Evolutionary conservation across 495 filamentous ascomycete species (phyloP).

Genomic region (Durotheca rogersii): DNA sequence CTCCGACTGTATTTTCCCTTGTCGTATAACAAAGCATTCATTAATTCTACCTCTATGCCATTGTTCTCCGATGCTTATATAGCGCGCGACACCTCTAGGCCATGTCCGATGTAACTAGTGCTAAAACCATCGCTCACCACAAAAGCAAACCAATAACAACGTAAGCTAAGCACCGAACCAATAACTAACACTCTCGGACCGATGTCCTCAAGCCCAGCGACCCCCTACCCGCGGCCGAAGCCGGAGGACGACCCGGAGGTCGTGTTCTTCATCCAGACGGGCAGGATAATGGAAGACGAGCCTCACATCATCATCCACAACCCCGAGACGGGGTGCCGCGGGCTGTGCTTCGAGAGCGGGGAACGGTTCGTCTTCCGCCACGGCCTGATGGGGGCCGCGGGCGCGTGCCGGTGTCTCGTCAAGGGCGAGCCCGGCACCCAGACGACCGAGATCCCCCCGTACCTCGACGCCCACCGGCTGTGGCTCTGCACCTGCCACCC

Average conservation of each 20-base stretch:
- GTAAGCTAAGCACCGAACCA: neutral
- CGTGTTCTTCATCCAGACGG: slow-evolving; percentile 1
- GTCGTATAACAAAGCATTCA: too few species aligned
- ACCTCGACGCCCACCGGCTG: slow-evolving; percentile 9
- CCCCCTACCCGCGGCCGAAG: neutral
- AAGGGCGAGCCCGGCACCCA: neutral
- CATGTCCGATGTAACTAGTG: too few species aligned
- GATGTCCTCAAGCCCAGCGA: too few species aligned
- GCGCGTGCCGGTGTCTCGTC: slow-evolving; percentile 6
- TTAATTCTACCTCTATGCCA: too few species aligned
- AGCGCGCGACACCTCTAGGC: too few species aligned
- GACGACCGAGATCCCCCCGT: neutral
- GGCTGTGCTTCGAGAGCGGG: neutral
- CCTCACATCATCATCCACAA: slow-evolving; percentile 21
- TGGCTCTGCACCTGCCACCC: neutral
- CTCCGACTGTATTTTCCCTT: too few species aligned
- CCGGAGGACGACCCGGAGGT: slow-evolving; percentile 9
- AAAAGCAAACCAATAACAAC: too few species aligned
- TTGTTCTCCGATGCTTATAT: too few species aligned
- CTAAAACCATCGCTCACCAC: too few species aligned
- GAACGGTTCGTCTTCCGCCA: slow-evolving; percentile 18
- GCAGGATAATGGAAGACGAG: neutral
- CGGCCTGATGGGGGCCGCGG: neutral
- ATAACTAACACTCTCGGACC: neutral
- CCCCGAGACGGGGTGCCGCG: slow-evolving; percentile 4